Conservation (phyloP, 2,329 filamentous ascomycete species). For the Penicillium hordei region DNA sequence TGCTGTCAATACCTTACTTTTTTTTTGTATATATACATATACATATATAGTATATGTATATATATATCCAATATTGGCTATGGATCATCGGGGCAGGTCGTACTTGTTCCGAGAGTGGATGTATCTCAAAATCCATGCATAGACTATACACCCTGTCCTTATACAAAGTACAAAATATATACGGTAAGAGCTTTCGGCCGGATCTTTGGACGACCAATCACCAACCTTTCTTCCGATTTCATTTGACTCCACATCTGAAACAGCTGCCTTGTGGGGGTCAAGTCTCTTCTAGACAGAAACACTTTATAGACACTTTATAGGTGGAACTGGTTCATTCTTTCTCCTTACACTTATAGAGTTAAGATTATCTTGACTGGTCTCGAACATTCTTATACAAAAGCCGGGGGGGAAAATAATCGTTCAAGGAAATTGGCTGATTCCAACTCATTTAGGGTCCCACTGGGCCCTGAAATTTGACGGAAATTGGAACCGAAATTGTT, state of each 20-base stretch:
- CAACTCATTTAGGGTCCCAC: neutral
- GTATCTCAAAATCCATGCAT: neutral
- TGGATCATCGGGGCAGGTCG: neutral
- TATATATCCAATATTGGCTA: neutral
- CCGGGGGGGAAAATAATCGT: neutral
- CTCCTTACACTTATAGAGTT: neutral
- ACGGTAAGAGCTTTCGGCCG: conserved; percentile 1
- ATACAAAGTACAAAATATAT: neutral
- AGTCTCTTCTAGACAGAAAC: conserved; percentile 1
- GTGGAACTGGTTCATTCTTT: neutral
- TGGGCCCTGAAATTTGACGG: neutral
- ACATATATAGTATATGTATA: too few species aligned
- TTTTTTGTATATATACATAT: too few species aligned
- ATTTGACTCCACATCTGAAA: conserved; percentile 23
- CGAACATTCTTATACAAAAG: neutral
- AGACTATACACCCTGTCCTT: neutral
- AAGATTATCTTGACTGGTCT: neutral
- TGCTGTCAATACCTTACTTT: conserved; percentile 10
- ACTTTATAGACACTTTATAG: neutral
- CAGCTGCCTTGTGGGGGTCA: neutral
- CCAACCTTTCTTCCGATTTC: neutral
- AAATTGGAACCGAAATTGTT: neutral
- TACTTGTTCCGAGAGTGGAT: neutral
- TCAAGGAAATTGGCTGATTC: neutral
- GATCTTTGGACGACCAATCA: neutral